Conservation (phyloP, 2,329 filamentous ascomycete species). For the Nigrograna mackinnonii region DNA sequence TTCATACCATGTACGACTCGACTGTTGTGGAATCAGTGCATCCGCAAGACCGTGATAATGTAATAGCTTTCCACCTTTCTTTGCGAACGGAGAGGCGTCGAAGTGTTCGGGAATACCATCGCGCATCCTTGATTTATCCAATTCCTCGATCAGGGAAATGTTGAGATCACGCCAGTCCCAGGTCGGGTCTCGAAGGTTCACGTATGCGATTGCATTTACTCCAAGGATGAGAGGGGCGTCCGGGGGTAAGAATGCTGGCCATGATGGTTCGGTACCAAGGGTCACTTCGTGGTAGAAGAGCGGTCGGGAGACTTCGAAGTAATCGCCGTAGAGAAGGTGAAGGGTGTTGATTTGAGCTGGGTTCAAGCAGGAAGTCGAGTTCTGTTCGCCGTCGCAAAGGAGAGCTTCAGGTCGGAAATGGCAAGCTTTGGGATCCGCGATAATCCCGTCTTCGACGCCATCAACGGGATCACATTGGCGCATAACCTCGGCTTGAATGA, state of each 20-base stretch:
- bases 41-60: constrained; percentile 23
- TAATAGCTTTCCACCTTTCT: constrained; percentile 21
- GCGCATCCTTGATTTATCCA: constrained; percentile 16
- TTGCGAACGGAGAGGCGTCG: constrained; percentile 18
- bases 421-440: constrained; percentile 15
- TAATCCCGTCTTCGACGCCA: constrained; percentile 29
- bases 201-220: constrained; percentile 34
- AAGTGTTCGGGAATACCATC: constrained; percentile 12
- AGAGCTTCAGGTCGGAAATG: constrained; percentile 14
- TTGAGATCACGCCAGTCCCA: constrained; percentile 42
- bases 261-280: constrained; percentile 10
- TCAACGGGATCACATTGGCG: constrained; percentile 18
- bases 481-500: constrained; percentile 9
- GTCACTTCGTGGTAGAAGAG: constrained; percentile 6
- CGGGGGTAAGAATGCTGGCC: too few species aligned
- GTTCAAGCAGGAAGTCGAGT: constrained; percentile 25
- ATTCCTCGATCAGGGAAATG: constrained; percentile 33
- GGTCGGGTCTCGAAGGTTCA: constrained; percentile 42
- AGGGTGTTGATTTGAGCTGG: constrained; percentile 32
- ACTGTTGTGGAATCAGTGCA: constrained; percentile 36
- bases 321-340: constrained; percentile 3
- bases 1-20: constrained; percentile 54
- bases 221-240: constrained; percentile 12
- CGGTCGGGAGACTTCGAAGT: constrained; percentile 4
- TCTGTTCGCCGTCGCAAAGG: constrained; percentile 6